A percentile compares a stretch with the other conserved stretches of the same genome.
These are phyloP conservation scores for Beauveria varroae DNA, from an alignment of 2,329 filamentous ascomycete genomes.

Conservation along the genomic window DNA sequence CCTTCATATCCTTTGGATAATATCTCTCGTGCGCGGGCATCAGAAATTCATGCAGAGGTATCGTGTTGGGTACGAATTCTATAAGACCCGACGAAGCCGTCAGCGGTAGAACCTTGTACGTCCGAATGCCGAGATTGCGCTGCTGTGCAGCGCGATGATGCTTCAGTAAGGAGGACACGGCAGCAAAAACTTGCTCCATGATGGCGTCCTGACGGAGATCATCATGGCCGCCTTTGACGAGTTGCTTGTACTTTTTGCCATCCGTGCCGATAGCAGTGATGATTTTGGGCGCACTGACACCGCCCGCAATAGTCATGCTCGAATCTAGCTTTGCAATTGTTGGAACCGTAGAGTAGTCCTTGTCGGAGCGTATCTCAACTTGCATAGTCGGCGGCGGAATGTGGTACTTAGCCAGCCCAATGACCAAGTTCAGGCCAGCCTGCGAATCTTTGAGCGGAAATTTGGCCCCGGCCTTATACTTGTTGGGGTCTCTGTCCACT, in stretches of 20 bases:
- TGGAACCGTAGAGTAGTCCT: slow-evolving; percentile 71
- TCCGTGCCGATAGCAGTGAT: slow-evolving; percentile 74
- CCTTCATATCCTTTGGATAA: slow-evolving; percentile 75
- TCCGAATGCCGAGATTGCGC: slow-evolving; percentile 81
- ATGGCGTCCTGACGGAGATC: slow-evolving; percentile 94
- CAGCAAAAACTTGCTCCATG: slow-evolving; percentile 99
- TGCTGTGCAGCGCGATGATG: slow-evolving; percentile 82
- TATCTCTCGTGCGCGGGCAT: slow-evolving; percentile 86
- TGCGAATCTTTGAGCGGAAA: slow-evolving; percentile 55
- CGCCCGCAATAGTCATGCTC: slow-evolving; percentile 77
- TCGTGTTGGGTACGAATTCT: slow-evolving; percentile 91
- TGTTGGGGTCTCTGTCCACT: slow-evolving; percentile 53
- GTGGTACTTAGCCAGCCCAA: slow-evolving; percentile 53
- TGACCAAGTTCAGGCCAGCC: slow-evolving; percentile 56
- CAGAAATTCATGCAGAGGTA: slow-evolving; percentile 85
- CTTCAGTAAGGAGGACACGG: slow-evolving; percentile 83
- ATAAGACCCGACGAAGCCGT: slow-evolving; percentile 83
- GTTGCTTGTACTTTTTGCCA: slow-evolving; percentile 74
- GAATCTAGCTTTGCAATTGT: slow-evolving; percentile 64
- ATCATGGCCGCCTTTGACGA: slow-evolving; percentile 93
- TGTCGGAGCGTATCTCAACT: slow-evolving; percentile 64
- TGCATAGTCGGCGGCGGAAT: slow-evolving; percentile 88
- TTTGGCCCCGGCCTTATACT: slow-evolving; percentile 61
- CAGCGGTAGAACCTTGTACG: slow-evolving; percentile 92
- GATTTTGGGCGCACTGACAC: slow-evolving; percentile 89